Evolutionary conservation across 495 filamentous ascomycete genomes (phyloP).

Genomic region (Saxophila tyrrhenica): DNA sequence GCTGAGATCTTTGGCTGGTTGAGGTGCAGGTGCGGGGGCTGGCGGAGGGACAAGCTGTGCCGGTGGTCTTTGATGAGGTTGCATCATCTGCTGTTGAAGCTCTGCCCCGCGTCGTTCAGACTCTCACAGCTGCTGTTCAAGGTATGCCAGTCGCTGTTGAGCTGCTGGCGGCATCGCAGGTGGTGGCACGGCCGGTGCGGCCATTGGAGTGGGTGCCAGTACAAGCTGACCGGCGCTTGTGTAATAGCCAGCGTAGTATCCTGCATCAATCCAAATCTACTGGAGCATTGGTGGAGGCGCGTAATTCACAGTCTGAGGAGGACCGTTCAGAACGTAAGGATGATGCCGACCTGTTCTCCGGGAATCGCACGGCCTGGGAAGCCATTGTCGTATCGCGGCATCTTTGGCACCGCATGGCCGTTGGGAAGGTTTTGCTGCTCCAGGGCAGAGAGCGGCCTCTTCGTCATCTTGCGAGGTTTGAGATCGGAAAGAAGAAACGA

Average conservation of each 20-base stretch:
- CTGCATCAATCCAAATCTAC: not conserved
- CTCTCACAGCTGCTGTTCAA: too few species aligned
- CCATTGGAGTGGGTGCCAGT: not conserved
- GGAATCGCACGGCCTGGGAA: not conserved
- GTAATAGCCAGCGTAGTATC: not conserved
- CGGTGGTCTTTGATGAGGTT: too few species aligned
- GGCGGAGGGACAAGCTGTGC: not conserved
- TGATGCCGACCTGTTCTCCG: not conserved
- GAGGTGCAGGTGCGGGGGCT: not conserved
- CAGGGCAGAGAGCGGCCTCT: not conserved
- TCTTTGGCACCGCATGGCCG: not conserved
- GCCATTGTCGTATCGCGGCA: not conserved
- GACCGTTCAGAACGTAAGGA: not conserved
- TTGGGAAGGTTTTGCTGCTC: not conserved
- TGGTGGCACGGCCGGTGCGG: too few species aligned
- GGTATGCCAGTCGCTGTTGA: too few species aligned
- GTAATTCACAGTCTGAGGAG: not conserved
- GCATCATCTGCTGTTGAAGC: too few species aligned
- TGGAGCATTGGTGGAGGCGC: not conserved
- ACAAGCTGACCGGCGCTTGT: not conserved
- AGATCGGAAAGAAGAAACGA: too few species aligned
- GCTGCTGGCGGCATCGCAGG: too few species aligned
- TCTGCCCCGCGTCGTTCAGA: too few species aligned
- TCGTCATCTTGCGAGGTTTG: not conserved
- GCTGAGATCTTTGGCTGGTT: not conserved